Evolutionary conservation across 257 asterid genomes (phyloP), one percentile per base, ranked within the genome.

Genomic region (Gynochthodes officinalis): DNA sequence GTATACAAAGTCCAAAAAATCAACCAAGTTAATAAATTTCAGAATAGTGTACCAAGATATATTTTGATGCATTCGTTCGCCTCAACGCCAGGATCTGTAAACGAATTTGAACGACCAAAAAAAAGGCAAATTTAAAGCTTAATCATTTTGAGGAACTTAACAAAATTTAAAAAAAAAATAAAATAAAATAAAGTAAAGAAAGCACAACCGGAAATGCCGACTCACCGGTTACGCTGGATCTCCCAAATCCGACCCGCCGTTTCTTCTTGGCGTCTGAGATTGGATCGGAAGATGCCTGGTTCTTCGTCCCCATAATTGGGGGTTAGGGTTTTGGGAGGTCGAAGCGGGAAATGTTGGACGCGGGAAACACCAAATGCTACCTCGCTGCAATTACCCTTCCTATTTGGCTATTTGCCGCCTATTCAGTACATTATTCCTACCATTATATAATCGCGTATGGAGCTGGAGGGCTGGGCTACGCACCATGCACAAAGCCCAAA

Each of bases 291-390:
- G 89, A 83, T 73, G 94, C 79, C 42, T 85, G 85, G 70, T 89
- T 88, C 89, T 91, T 93, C 75, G 96, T 93, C 76, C 96, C 97
- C 98, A 93, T 93, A 72, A 79, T 57, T 67, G 48, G 67, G 77
- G 69, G 79, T 84, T 91, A 88, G 96, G 97, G 97, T 89, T 90
- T 83, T 72, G 64, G 67, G 42, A 19, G 32, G 68, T 52, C 53
- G 85, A 70, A 82, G 95, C 93, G 93, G 97, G 95, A 90, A 87
- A 84, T 21, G 78, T 80, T 53, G 35, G 76, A 80, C 85, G 96
- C 98, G 98, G 97, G 98, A 90, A 90, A 78, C 76, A 44, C 27
- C n/a, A 19, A 50, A 7, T 27, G 43, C 66, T 33, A 2, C 18
- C 12, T 4, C 13, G 7, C 3, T 33, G 43, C 21, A 7, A 50